Base-by-base conservation (phyloP, 371 early-diverging fungal species). In the Mucor lusitanicus region DNA sequence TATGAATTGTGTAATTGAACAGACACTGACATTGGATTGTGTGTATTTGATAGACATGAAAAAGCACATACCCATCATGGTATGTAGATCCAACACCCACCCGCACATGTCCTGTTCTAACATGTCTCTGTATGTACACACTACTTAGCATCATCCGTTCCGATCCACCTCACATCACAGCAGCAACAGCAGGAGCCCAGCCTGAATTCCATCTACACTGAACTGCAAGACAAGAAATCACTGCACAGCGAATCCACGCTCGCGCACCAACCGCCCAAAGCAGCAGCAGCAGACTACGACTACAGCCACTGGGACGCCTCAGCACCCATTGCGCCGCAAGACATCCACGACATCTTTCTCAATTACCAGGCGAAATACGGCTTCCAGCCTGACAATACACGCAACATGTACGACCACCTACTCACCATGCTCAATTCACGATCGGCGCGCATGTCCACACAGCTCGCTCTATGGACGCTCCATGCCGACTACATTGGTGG, bases 401-500 rank as follows among this genome's bases (percentile, higher is more conserved):
- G 87, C 63, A 93, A 94, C 75, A 86, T 88, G 75, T 85, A 80
- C 60, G 94, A 94, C 21, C 83, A 89, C 40, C 74, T 92, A 46
- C 83, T 90, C 83, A 88, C 90, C 11, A 87, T 92, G 90, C 80
- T 93, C 12, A 91, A 94, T 65, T 94, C 95, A 32, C 85, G 95
- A 37, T 87, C 94, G 0, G 88, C 93, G 19, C 86, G 94, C 12
- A 93, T 93, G 92, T 81, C 88, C 39, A 87, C 91, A 4, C 74
- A 78, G 25, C 86, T 88, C 75, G 94, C 95, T 13, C 70, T 94
- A 44, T 80, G 88, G 61, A 90, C 91, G 44, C 71, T 95, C 19
- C 94, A 95, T 68, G 91, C 92, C 8, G 94, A 95, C 70, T 94
- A 93, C 65, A 89, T 95, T 59, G 93, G 93, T 55, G 95, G 96